These are phyloP conservation scores for Xerocomus potaroensis DNA, from an alignment of 768 basidiomycete species.

Conservation along the genomic window DNA sequence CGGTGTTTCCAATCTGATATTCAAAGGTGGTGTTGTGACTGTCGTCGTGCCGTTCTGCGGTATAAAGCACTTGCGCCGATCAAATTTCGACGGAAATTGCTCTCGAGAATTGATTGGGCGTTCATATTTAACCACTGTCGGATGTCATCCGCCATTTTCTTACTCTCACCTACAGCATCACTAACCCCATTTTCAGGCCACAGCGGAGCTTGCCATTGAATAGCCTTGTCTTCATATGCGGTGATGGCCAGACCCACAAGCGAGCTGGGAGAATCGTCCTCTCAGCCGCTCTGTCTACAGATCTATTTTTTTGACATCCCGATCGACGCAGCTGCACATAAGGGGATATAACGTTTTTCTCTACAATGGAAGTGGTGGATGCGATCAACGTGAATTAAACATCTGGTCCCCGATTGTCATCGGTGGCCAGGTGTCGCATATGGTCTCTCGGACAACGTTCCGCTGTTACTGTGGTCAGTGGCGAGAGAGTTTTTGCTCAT, in stretches of 20 bases:
- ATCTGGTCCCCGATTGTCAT: not conserved
- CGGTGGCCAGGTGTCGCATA: not conserved
- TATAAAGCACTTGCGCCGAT: slow-evolving; percentile 19
- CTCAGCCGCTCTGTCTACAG: not conserved
- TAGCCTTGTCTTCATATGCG: not conserved
- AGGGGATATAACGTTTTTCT: slow-evolving; percentile 8
- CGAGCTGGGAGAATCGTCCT: not conserved
- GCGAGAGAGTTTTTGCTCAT: not conserved
- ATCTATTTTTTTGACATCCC: not conserved
- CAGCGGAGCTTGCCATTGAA: slow-evolving; percentile 3
- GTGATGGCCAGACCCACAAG: not conserved
- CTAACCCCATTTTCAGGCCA: not conserved
- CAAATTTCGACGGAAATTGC: slow-evolving; percentile 25
- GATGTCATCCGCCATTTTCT: slow-evolving; percentile 5
- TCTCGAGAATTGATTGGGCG: slow-evolving; percentile 3
- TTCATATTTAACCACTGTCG: slow-evolving; percentile 10
- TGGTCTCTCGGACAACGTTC: not conserved
- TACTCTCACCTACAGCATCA: slow-evolving; percentile 1
- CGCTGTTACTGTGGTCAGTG: not conserved
- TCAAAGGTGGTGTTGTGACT: not conserved
- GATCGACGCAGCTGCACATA: slow-evolving; percentile 11
- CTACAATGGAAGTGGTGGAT: slow-evolving; percentile 12
- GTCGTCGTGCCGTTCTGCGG: not conserved
- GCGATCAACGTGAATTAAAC: slow-evolving; percentile 6
- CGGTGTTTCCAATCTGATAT: not conserved